Percentiles rank a stretch among this genome's conserved stretches.
These are phyloP conservation scores for Solanum raphanifolium DNA, from an alignment of 257 asterid species.

Conservation along the genomic window DNA sequence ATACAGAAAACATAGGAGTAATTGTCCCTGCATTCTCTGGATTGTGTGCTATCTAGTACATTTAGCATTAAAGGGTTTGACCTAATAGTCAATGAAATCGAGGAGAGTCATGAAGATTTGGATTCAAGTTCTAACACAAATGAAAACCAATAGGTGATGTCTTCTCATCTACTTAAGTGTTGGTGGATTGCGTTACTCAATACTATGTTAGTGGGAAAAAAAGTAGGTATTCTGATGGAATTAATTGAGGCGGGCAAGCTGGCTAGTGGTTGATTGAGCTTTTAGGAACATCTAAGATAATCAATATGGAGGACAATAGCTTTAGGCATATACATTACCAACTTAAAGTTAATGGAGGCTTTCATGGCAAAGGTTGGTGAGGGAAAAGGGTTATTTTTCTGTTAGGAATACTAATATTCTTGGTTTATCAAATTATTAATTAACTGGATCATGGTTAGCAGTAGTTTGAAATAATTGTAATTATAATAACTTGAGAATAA, in stretches of 20 bases:
- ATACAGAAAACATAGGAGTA: background rate
- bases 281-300: background rate
- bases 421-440: background rate
- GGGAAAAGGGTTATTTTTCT: background rate
- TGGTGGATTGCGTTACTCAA: fast-evolving
- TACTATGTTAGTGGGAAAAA: background rate
- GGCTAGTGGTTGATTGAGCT: background rate
- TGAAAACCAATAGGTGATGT: background rate
- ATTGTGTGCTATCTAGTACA: background rate
- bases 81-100: background rate
- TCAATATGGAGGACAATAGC: background rate
- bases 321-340: background rate
- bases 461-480: background rate
- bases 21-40: background rate
- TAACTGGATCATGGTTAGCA: background rate
- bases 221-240: background rate
- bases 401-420: background rate
- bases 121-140: background rate
- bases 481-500: background rate
- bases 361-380: background rate
- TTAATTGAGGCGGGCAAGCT: background rate
- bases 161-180: background rate
- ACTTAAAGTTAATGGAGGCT: background rate
- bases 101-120: background rate
- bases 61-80: fast-evolving